Conservation (phyloP, 164 flowering plant genomes). For the Cinnamomum chago region DNA sequence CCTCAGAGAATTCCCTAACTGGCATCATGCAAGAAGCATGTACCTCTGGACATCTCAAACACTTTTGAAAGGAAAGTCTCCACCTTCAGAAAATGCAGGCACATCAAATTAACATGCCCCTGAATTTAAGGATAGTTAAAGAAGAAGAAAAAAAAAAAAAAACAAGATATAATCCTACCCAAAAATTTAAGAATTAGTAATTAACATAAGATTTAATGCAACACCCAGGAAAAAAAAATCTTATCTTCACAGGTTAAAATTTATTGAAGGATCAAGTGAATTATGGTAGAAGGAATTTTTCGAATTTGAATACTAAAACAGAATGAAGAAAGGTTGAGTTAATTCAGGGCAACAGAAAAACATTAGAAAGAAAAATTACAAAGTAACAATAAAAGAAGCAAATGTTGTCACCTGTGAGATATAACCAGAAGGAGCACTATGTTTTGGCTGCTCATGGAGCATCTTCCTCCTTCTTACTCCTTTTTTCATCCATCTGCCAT, state of each 20-base stretch:
- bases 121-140: background rate
- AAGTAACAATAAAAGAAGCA: background rate
- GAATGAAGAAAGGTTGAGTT: background rate
- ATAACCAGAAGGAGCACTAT: constrained; percentile 6
- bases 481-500: constrained; percentile 28
- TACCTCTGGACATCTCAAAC: background rate
- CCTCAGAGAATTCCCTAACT: background rate
- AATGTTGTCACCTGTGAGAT: constrained; percentile 25
- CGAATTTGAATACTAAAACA: background rate
- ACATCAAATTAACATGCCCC: background rate
- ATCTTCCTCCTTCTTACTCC: constrained; percentile 19
- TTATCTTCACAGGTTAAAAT: background rate
- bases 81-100: background rate
- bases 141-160: too few relatives aligned
- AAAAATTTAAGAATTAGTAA: background rate
- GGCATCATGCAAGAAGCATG: background rate
- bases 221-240: background rate
- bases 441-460: constrained; percentile 26
- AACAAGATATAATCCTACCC: background rate
- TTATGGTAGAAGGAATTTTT: background rate
- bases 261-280: too few relatives aligned
- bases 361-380: background rate
- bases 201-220: background rate
- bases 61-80: background rate
- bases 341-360: background rate